These are phyloP conservation scores for Pogostemon cablin DNA, from an alignment of 257 asterid genomes.

Conservation along the genomic window DNA sequence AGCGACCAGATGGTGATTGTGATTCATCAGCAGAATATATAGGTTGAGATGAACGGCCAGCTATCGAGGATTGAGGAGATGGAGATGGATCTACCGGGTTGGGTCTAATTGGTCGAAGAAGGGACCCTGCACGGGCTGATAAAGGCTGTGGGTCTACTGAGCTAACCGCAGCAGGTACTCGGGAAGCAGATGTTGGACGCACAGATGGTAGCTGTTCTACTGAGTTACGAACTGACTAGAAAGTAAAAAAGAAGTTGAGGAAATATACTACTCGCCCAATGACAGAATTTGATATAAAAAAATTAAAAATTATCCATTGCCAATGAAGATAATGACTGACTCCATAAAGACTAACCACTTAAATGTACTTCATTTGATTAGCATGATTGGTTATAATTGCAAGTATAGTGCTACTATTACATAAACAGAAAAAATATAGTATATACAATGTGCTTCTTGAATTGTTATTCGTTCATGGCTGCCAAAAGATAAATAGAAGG, in stretches of 20 bases:
- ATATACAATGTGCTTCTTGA: background rate
- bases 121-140: slow-evolving; percentile 46
- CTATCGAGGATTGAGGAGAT: slow-evolving; percentile 8
- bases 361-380: background rate
- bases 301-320: background rate
- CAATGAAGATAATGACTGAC: slow-evolving; percentile 1
- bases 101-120: slow-evolving; percentile 40
- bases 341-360: background rate
- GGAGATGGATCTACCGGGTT: slow-evolving; percentile 29
- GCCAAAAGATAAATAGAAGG: background rate
- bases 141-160: slow-evolving; percentile 49
- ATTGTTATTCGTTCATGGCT: background rate
- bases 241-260: slow-evolving; percentile 34
- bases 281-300: background rate
- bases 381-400: background rate
- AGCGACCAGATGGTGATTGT: slow-evolving; percentile 55
- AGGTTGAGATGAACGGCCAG: slow-evolving; percentile 34
- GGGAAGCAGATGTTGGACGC: slow-evolving; percentile 44
- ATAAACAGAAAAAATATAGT: background rate
- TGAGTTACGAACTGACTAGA: slow-evolving; percentile 71
- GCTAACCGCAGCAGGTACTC: slow-evolving; percentile 42
- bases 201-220: slow-evolving; percentile 42
- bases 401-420: background rate
- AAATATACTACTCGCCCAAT: slow-evolving; percentile 13
- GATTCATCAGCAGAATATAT: slow-evolving; percentile 45